Evolutionary conservation across 108 stramenopile genomes (phyloP).

Genomic region (Nitzschia palea): DNA sequence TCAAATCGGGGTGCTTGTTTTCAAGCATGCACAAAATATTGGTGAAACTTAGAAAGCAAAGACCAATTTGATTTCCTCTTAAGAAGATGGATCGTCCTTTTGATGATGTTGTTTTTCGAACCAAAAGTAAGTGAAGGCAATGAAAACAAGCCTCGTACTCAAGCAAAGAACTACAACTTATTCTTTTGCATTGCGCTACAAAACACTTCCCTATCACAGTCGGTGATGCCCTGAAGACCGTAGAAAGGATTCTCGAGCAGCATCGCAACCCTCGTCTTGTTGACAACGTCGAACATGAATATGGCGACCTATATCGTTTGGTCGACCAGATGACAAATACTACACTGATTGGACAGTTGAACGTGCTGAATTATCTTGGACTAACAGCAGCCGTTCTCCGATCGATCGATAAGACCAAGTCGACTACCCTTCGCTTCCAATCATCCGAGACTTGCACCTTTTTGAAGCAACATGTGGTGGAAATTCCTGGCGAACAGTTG

Average conservation of each 20-base stretch:
- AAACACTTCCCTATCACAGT: no score
- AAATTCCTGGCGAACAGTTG: not conserved
- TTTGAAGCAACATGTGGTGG: conserved; percentile 43
- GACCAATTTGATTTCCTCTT: no score
- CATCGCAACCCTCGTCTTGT: conserved; percentile 36
- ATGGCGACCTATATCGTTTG: conserved; percentile 67
- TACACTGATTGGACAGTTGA: conserved; percentile 57
- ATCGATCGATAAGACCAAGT: conserved; percentile 9
- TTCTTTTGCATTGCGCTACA: not conserved
- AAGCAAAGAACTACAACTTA: not conserved
- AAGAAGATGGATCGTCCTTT: no score
- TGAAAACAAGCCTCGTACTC: no score
- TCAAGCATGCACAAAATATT: no score
- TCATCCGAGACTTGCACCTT: conserved; percentile 35
- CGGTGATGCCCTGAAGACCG: conserved; percentile 27
- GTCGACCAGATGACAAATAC: conserved; percentile 61
- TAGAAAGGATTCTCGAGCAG: conserved; percentile 37
- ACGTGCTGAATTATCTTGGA: conserved; percentile 65
- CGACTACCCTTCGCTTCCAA: conserved; percentile 57
- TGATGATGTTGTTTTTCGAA: no score
- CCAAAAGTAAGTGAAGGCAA: no score
- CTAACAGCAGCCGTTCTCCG: conserved; percentile 34
- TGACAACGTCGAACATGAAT: conserved; percentile 51
- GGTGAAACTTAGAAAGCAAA: no score
- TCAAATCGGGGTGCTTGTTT: no score